phyloP scores from a whole-genome alignment of 2,329 filamentous ascomycete species.

The Periconia sp. region DNA sequence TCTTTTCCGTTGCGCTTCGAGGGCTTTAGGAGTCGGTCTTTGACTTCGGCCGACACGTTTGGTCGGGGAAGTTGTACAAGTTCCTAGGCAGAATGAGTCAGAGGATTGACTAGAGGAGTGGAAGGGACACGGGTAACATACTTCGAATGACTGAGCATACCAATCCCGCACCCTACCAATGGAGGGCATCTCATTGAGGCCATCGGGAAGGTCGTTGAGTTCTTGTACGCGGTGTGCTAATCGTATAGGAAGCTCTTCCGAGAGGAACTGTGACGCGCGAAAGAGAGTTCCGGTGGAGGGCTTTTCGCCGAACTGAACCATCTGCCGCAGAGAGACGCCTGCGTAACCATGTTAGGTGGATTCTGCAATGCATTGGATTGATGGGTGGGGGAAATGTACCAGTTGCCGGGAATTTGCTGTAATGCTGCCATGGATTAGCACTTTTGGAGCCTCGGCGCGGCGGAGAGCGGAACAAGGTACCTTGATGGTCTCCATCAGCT shows the following conservation, averaged over 20 bases:
- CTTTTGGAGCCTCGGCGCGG: neutral
- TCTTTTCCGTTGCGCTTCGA: constrained; percentile 60
- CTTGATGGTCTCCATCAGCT: constrained; percentile 94
- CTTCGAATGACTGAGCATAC: constrained; percentile 99
- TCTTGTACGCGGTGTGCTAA: constrained; percentile 96
- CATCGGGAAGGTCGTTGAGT: constrained; percentile 87
- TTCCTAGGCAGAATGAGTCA: constrained; percentile 63
- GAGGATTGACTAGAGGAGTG: constrained; percentile 5
- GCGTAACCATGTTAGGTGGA: constrained; percentile 12
- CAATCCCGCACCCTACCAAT: constrained; percentile 94
- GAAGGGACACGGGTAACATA: constrained; percentile 49
- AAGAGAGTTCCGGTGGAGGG: constrained; percentile 91
- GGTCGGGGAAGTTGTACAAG: constrained; percentile 86
- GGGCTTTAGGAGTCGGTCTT: constrained; percentile 75
- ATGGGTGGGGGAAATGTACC: constrained; percentile 75
- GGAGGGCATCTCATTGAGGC: constrained; percentile 95
- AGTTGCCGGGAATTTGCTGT: constrained; percentile 94
- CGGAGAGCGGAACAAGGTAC: constrained; percentile 20
- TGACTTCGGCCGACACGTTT: constrained; percentile 71
- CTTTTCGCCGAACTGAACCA: constrained; percentile 97
- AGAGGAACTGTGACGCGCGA: constrained; percentile 95
- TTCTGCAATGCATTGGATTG: neutral
- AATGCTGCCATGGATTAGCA: constrained; percentile 59
- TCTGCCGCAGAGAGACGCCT: constrained; percentile 80
- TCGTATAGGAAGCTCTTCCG: constrained; percentile 95